phyloP scores from a whole-genome alignment of 2,329 filamentous ascomycete species.

The Xylaria sp. region DNA sequence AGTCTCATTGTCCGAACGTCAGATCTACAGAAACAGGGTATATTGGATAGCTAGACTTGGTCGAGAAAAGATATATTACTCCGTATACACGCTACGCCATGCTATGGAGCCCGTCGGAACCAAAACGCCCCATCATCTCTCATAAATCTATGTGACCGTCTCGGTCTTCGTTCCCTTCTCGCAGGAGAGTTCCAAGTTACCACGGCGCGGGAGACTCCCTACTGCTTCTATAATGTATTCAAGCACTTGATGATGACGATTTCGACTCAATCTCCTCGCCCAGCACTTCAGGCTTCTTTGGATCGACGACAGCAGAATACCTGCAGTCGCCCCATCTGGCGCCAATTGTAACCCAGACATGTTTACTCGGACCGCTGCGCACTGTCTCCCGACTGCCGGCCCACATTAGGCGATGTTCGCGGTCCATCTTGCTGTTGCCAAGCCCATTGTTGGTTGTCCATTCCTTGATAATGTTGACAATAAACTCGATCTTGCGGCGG shows the following conservation, averaged over 20 bases:
- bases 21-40: background rate
- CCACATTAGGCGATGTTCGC: slow-evolving; percentile 62
- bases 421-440: slow-evolving; percentile 67
- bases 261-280: slow-evolving; percentile 58
- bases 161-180: too few relatives aligned
- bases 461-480: slow-evolving; percentile 69
- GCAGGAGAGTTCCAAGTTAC: too few relatives aligned
- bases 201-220: too few relatives aligned
- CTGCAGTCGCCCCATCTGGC: slow-evolving; percentile 64
- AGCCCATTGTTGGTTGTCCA: slow-evolving; percentile 75
- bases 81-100: slow-evolving; percentile 30
- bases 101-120: slow-evolving; percentile 14
- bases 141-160: slow-evolving; percentile 18
- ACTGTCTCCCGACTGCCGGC: slow-evolving; percentile 62
- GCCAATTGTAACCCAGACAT: slow-evolving; percentile 73
- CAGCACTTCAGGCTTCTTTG: slow-evolving; percentile 57
- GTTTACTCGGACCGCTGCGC: slow-evolving; percentile 61
- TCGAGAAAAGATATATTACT: slow-evolving; percentile 27
- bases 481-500: slow-evolving; percentile 75
- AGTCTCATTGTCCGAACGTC: background rate
- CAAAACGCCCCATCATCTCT: slow-evolving; percentile 29
- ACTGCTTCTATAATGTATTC: background rate
- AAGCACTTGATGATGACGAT: slow-evolving; percentile 35
- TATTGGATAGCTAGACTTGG: slow-evolving; percentile 9
- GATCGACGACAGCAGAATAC: slow-evolving; percentile 61